A percentile compares a stretch with the other conserved stretches of the same genome.
Evolutionary conservation across 805 yeast genomes (phyloP).

Genomic region (Sungouiella blattae): DNA sequence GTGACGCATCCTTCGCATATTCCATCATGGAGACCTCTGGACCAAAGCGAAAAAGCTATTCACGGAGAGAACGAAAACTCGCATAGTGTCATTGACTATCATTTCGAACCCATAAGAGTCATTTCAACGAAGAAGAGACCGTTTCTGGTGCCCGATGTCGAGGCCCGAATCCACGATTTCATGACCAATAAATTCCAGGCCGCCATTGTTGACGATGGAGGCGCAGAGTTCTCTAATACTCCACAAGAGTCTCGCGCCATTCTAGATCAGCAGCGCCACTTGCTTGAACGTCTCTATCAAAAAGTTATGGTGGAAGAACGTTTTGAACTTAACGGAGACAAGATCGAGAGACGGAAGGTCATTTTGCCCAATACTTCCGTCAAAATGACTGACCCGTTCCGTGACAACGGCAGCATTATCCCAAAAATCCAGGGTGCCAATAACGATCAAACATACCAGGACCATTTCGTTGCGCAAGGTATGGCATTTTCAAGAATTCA

Average conservation of each 20-base stretch:
- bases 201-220: constrained; percentile 38
- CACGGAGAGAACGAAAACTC: constrained; percentile 13
- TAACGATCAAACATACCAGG: constrained; percentile 54
- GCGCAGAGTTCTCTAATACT: constrained; percentile 27
- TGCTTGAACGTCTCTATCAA: constrained; percentile 46
- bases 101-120: constrained; percentile 27
- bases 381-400: constrained; percentile 42
- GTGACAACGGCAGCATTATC: constrained; percentile 40
- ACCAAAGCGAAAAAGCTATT: constrained; percentile 16
- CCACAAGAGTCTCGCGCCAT: constrained; percentile 59
- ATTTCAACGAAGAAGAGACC: constrained; percentile 11
- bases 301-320: constrained; percentile 34
- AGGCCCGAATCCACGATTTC: constrained; percentile 23
- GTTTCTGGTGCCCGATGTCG: constrained; percentile 25
- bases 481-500: constrained; percentile 65
- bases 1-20: constrained; percentile 45
- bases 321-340: constrained; percentile 45
- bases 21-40: constrained; percentile 36
- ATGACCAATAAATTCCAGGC: constrained; percentile 27
- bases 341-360: constrained; percentile 44
- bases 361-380: constrained; percentile 41
- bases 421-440: constrained; percentile 43
- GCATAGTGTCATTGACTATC: constrained; percentile 21
- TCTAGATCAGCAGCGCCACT: constrained; percentile 48
- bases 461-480: constrained; percentile 76